Evolutionary conservation across 2,329 filamentous ascomycete genomes (phyloP), one percentile per base, ranked within the genome.

Genomic region (Verticillium zaregamsianum): DNA sequence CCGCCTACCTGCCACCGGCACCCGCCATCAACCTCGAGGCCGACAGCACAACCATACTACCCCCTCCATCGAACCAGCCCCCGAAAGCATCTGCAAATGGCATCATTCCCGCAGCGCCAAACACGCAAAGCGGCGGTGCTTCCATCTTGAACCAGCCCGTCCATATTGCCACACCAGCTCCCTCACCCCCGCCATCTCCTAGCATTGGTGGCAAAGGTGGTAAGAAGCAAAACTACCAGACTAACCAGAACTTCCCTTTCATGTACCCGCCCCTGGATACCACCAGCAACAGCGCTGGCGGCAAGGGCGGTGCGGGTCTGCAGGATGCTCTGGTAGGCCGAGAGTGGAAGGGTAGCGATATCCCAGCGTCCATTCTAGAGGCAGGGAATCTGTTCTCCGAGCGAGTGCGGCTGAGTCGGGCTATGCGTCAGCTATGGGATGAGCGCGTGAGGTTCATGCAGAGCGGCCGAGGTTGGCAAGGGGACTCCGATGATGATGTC

Each of bases 141-240:
- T 97, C 93, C 0, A 98, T 99, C 69, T 83, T 99, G 31, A 88
- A 98, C 72, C 94, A 98, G 70, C 92, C 95, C 6, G 94, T 99
- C 6, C 95, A 99, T 74, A 99, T 99, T 68, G 95, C 95, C n/a
- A 99, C 95, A 1, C 95, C 95, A 0, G 94, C 93, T 0, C 95
- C 95, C 1, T 99, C 95, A 0, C 95, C 95, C 28, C 95, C 95
- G 0, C 95, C 95, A 1, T 97, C 94, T 1, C 95, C 95, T 0
- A 84, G 81, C 11, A 89, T 90, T 37, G 93, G 93, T 31, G 93
- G 93, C 0, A 99, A 98, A 74, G 92, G 91, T 59, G 93, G 90
- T 1, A 99, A 99, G 81, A 99, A 99, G 73, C 95, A 99, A 71
- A 99, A 98, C 68, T 99, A 99, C 70, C 95, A 99, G 74, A 99